Percentiles rank a stretch among this genome's conserved stretches.
These are phyloP conservation scores for Sicyos edulis DNA, from an alignment of 306 rosid genomes.

Conservation along the genomic window DNA sequence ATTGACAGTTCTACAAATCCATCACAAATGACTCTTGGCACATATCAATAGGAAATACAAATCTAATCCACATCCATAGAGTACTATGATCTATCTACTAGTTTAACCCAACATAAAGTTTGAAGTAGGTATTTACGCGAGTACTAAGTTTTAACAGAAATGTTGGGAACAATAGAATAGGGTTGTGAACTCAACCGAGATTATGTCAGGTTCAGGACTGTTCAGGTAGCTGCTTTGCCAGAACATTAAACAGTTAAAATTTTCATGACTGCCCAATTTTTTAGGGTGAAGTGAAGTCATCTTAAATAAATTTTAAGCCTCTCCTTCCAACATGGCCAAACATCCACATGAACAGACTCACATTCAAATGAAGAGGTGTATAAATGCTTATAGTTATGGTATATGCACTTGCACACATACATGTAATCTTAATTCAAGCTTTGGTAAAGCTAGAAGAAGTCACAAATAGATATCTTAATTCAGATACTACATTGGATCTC, in stretches of 20 bases:
- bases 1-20: neutral
- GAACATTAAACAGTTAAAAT: neutral
- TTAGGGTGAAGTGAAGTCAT: neutral
- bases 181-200: neutral
- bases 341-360: neutral
- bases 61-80: neutral
- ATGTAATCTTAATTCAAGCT: neutral
- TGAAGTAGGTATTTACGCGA: neutral
- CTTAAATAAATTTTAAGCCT: neutral
- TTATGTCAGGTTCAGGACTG: neutral
- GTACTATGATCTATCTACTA: neutral
- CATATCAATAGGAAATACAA: neutral
- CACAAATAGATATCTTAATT: neutral
- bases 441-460: neutral
- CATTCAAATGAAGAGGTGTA: conserved; percentile 2
- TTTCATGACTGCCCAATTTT: neutral
- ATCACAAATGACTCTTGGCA: neutral
- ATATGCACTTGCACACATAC: neutral
- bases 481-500: neutral
- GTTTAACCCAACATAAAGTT: neutral
- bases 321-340: neutral
- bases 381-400: neutral
- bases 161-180: neutral
- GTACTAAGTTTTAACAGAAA: neutral
- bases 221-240: neutral